These are phyloP conservation scores for Iris macrosiphon DNA, from an alignment of 106 monocot species.

Conservation along the genomic window DNA sequence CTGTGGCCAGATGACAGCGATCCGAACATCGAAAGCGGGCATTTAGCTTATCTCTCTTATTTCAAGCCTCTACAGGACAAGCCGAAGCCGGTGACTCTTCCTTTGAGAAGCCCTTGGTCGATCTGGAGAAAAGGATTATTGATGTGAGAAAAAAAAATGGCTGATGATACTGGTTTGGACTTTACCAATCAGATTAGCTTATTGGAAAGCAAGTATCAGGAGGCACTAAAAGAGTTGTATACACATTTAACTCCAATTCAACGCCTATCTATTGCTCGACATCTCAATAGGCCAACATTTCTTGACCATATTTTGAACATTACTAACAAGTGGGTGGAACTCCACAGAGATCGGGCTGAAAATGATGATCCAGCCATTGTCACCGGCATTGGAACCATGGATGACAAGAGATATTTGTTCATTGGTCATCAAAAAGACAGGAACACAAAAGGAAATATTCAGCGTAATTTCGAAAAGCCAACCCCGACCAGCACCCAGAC, in stretches of 20 bases:
- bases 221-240: conserved; percentile 69
- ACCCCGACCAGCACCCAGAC: too few relatives aligned
- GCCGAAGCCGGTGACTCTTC: too few relatives aligned
- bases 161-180: conserved; percentile 77
- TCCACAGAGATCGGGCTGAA: conserved; percentile 89
- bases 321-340: conserved; percentile 92
- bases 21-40: too few relatives aligned
- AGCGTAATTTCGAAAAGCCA: conserved; percentile 90
- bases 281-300: conserved; percentile 90
- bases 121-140: too few relatives aligned
- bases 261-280: conserved; percentile 69
- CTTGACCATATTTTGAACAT: conserved; percentile 87
- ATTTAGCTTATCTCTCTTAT: too few relatives aligned
- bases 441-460: conserved; percentile 92
- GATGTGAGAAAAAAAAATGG: too few relatives aligned
- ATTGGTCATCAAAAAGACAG: conserved; percentile 94
- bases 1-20: too few relatives aligned
- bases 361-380: conserved; percentile 98
- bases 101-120: too few relatives aligned
- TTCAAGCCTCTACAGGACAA: too few relatives aligned
- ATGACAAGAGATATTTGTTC: conserved; percentile 77
- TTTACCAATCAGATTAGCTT: conserved; percentile 73
- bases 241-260: conserved; percentile 76
- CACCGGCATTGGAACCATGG: conserved; percentile 69
- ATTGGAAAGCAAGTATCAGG: conserved; percentile 78